phyloP scores from a whole-genome alignment of 495 filamentous ascomycete genomes.

The Aspergillus olivimuriae region DNA sequence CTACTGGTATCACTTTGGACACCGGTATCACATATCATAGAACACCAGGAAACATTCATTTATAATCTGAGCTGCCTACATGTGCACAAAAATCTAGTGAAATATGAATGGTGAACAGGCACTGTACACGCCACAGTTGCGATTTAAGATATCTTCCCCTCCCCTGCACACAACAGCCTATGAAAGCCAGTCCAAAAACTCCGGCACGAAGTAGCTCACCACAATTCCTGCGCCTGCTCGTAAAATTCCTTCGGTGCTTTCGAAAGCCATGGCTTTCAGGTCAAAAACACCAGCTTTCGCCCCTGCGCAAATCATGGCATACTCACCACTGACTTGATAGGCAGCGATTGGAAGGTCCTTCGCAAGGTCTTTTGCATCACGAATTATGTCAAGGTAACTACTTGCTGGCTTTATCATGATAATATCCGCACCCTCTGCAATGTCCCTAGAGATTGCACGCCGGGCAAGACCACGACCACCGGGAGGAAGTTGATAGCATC shows the following conservation, averaged over 20 bases:
- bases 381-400: slow-evolving; percentile 92
- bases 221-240: slow-evolving; percentile 89
- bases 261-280: slow-evolving; percentile 90
- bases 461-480: slow-evolving; percentile 89
- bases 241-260: slow-evolving; percentile 86
- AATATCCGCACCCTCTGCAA: slow-evolving; percentile 89
- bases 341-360: slow-evolving; percentile 86
- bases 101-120: no score
- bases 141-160: no score
- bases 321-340: slow-evolving; percentile 96
- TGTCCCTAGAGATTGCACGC: slow-evolving; percentile 84
- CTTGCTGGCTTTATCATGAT: slow-evolving; percentile 98
- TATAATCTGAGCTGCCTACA: no score
- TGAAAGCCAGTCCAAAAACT: slow-evolving; percentile 81
- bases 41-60: no score
- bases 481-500: slow-evolving; percentile 93
- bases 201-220: slow-evolving; percentile 88
- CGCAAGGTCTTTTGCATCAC: slow-evolving; percentile 89
- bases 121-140: no score
- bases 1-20: no score
- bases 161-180: slow-evolving; percentile 1
- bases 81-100: no score
- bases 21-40: no score
- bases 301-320: slow-evolving; percentile 94
- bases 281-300: slow-evolving; percentile 98